Conservation (phyloP, 352 stramenopile genomes). For the Pythium sukuiense region DNA sequence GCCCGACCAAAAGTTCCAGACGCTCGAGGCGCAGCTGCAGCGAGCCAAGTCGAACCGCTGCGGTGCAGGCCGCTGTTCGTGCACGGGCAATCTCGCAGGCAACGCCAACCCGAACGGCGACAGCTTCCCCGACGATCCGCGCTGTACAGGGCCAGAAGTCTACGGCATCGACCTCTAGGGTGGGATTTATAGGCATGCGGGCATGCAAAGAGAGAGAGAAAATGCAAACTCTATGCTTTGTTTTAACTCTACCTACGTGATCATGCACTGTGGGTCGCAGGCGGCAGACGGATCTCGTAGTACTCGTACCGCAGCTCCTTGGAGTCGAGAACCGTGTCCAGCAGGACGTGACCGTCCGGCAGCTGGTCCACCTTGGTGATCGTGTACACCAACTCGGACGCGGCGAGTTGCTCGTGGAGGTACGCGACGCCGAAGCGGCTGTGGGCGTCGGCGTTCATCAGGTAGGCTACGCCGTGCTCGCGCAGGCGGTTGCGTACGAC, state of each 20-base stretch:
- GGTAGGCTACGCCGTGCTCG: constrained; percentile 61
- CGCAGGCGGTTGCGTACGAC: constrained; percentile 68
- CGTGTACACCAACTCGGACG: constrained; percentile 61
- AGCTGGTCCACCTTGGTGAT: constrained; percentile 72
- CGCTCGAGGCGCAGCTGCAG: constrained; percentile 62
- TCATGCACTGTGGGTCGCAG: neutral
- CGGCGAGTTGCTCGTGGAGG: constrained; percentile 60
- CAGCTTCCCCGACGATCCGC: constrained; percentile 62
- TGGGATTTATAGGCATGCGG: neutral
- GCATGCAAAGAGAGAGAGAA: neutral
- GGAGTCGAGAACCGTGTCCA: constrained; percentile 75
- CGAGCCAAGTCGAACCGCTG: constrained; percentile 69
- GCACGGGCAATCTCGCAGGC: constrained; percentile 56
- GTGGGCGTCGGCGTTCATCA: constrained; percentile 87
- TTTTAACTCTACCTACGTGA: too few species aligned
- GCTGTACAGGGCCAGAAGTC: constrained; percentile 57
- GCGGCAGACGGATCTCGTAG: constrained; percentile 74
- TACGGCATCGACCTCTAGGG: constrained; percentile 52
- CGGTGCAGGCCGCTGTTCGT: constrained; percentile 71
- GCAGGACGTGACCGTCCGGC: constrained; percentile 52
- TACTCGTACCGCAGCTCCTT: constrained; percentile 85
- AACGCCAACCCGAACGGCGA: constrained; percentile 78
- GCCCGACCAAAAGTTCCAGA: constrained; percentile 51
- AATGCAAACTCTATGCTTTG: constrained; percentile 1
- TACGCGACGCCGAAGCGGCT: constrained; percentile 83